phyloP scores from a whole-genome alignment of 169 alveolate genomes.

The Eimeria acervulina region DNA sequence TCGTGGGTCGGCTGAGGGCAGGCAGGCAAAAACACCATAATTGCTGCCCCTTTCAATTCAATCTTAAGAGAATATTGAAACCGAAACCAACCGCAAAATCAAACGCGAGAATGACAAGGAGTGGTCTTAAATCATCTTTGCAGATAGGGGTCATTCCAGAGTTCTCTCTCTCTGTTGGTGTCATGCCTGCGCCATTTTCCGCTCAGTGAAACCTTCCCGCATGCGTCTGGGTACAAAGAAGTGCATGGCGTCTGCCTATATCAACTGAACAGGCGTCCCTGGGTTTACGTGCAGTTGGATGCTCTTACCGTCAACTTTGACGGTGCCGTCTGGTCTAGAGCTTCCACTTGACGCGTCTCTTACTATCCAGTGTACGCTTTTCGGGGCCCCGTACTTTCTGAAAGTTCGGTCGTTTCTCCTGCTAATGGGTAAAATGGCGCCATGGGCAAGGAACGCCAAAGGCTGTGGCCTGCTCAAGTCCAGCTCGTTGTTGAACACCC shows the following conservation, averaged over 20 bases:
- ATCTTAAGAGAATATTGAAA: not conserved
- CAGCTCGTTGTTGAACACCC: constrained; percentile 76
- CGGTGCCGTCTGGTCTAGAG: constrained; percentile 33
- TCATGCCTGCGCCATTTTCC: not conserved
- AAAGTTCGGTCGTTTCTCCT: not conserved
- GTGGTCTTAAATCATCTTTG: too few species aligned
- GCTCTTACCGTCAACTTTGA: constrained; percentile 45
- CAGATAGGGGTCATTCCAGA: too few species aligned
- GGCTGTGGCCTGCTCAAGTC: constrained; percentile 60
- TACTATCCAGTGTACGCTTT: constrained; percentile 80
- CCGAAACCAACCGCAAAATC: not conserved
- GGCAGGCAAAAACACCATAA: not conserved
- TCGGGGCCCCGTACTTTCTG: constrained; percentile 69
- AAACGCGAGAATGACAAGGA: not conserved
- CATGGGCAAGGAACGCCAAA: constrained; percentile 78
- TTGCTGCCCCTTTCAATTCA: too few species aligned
- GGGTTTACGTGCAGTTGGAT: not conserved
- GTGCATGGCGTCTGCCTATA: not conserved
- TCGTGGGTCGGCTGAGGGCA: constrained; percentile 51
- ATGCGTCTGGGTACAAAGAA: not conserved
- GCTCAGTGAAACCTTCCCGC: not conserved
- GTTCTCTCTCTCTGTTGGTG: not conserved
- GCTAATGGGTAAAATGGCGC: constrained; percentile 74
- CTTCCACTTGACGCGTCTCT: constrained; percentile 43
- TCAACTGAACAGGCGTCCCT: not conserved